Conservation (phyloP, 495 filamentous ascomycete genomes). For the Xylaria scruposa region DNA sequence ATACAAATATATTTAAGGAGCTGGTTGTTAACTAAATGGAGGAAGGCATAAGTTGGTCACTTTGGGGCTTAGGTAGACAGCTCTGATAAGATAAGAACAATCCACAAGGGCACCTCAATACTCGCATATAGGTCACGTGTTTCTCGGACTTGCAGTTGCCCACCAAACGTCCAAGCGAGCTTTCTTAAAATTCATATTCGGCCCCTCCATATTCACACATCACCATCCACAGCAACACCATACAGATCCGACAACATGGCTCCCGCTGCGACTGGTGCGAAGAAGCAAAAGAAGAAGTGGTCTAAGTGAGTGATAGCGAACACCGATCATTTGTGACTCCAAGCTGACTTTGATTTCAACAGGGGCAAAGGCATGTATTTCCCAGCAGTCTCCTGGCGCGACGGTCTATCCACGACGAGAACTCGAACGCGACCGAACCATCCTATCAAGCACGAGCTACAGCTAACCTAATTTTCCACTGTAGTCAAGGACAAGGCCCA, state of each 20-base stretch:
- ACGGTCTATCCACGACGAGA: slow-evolving; percentile 6
- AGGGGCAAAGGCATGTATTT: slow-evolving; percentile 43
- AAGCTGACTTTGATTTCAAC: slow-evolving; percentile 34
- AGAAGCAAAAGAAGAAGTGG: slow-evolving; percentile 99
- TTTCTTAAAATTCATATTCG: slow-evolving; percentile 44
- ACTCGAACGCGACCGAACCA: slow-evolving; percentile 23
- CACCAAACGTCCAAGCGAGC: slow-evolving; percentile 37
- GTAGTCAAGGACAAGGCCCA: slow-evolving; percentile 99
- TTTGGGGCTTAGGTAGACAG: too few species aligned
- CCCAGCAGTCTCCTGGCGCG: slow-evolving; percentile 13
- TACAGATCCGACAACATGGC: slow-evolving; percentile 62
- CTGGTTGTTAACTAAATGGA: too few species aligned
- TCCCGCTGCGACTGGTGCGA: slow-evolving; percentile 83
- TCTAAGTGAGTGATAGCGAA: slow-evolving; percentile 70
- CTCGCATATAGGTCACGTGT: slow-evolving; percentile 24
- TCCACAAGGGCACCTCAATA: not conserved
- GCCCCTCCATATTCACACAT: slow-evolving; percentile 47
- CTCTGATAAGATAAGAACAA: not conserved
- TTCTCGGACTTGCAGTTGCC: slow-evolving; percentile 16
- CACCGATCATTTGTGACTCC: slow-evolving; percentile 12
- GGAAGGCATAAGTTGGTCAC: not conserved
- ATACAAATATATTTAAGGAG: not conserved
- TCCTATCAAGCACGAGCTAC: slow-evolving; percentile 9
- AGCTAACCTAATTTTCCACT: slow-evolving; percentile 36
- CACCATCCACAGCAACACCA: slow-evolving; percentile 52